Evolutionary conservation across 2,329 filamentous ascomycete genomes (phyloP), one percentile per base, ranked within the genome.

Genomic region (Trichoderma endophyticum): DNA sequence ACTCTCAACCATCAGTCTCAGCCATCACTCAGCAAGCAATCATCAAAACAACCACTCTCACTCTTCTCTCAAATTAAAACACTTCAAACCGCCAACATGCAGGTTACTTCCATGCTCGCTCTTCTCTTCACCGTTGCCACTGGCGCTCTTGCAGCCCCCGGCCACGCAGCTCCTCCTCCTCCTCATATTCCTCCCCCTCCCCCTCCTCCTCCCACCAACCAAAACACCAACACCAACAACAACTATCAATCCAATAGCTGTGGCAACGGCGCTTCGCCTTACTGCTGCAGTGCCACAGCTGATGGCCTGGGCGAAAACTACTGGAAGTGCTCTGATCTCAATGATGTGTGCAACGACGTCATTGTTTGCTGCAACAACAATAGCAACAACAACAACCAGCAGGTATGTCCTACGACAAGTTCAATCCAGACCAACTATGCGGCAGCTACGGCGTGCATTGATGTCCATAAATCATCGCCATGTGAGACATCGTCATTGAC

Each of bases 341-440:
- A 18, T n/a, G 34, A 43, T 30, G 36, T 43, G 15, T 63, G 60
- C 60, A 63, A 63, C 24, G 24, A 39, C 6, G 36, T 63, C 15
- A 63, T 36, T 30, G 60, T 63, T 63, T 63, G 60, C 60, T 63
- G 60, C 60, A 63, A 43, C 34, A 63, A 63, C 34, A 63, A 63
- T 26, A 51, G n/a, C 43, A 63, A 63, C 15, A 63, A 43, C 60
- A 63, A 48, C 60, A 63, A 63, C 34, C 60, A 63, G 36, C 60
- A 63, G 60, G 60, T 63, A 63, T 63, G 60, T 63, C 36, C 7
- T 63, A n/a, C 36, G n/a, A 48, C 34, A 63, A 63, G 8, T 48
- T 43, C 24, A n/a, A 63, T 43, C 14, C 18, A 36, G 7, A n/a
- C 36, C 39, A 43, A n/a, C 2, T 63, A 18, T 43, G 14, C 34